Evolutionary conservation across 176 grass and related monocot species (phyloP), one percentile per base, ranked within the genome.

Genomic region (Carex cristatella): DNA sequence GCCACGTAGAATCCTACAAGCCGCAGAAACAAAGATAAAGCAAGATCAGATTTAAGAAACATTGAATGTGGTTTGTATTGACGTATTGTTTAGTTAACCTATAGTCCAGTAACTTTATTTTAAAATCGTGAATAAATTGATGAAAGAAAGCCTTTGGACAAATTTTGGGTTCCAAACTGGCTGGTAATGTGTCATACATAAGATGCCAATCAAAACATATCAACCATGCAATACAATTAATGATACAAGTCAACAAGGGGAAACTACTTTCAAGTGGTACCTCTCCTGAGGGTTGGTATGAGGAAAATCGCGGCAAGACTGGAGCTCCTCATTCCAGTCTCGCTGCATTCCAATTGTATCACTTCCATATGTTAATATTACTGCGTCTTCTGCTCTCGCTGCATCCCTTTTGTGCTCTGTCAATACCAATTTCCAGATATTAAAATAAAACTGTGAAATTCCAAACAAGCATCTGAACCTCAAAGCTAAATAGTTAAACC

Each of bases 331-430:
- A 55, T 99, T 99, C 97, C 97, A 99, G 81, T 99, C 97, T 89
- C 97, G 95, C 82, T 99, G 97, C 97, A 99, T 96, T 74, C 93
- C 97, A 92, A 95, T 92, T 72, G 94, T 88, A 69, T 99, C 97
- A 30, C 88, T 95, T 51, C 97, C 97, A 94, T 91, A 99, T 79
- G 97, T 91, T 79, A 99, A 69, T 18, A 87, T 85, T 46, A 99
- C 74, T 44, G 90, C 88, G 63, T 99, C 97, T 79, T 99, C 97
- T 67, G 93, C 91, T 87, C 97, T 94, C 33, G 93, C 93, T 46
- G 93, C 88, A 69, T 99, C 93, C 61, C 91, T 95, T 85, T 64
- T 92, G 85, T 99, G 93, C 10, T 91, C 97, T 99, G 88, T 86
- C 81, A 64, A 60, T 53, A 69, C 33, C 58, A 68, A 81, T 78